Percentiles rank a stretch among this genome's conserved stretches.
Evolutionary conservation across 2,329 filamentous ascomycete genomes (phyloP).

Genomic region (Fusarium sp.): DNA sequence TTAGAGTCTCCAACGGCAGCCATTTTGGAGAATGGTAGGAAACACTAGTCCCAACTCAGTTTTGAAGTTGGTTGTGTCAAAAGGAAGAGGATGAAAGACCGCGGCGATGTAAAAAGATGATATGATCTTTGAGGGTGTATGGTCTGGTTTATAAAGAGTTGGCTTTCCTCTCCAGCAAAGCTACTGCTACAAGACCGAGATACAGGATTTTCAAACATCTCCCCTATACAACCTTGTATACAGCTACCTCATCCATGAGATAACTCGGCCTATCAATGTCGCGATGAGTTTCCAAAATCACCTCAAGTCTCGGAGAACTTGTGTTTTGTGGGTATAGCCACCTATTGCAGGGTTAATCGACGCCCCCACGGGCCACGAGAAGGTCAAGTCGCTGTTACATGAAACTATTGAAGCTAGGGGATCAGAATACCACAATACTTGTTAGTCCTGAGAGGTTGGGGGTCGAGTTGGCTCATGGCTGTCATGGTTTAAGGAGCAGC

Average conservation of each 20-base stretch:
- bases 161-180: background rate
- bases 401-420: background rate
- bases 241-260: background rate
- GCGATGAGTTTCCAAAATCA: slow-evolving; percentile 45
- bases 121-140: slow-evolving; percentile 21
- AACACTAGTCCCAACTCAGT: background rate
- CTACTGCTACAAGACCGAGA: background rate
- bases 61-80: too few relatives aligned
- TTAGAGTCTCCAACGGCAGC: slow-evolving; percentile 19
- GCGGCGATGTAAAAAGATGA: slow-evolving; percentile 35
- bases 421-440: background rate
- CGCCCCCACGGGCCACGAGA: background rate
- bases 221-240: background rate
- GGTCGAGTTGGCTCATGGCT: background rate
- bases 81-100: slow-evolving; percentile 2
- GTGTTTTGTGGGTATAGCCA: background rate
- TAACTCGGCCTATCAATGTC: slow-evolving; percentile 39
- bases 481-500: background rate
- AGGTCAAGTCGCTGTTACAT: background rate
- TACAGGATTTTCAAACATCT: background rate
- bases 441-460: background rate
- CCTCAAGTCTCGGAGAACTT: slow-evolving; percentile 37
- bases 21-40: slow-evolving; percentile 23
- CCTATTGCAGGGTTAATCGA: slow-evolving; percentile 2
- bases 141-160: slow-evolving; percentile 43